Conservation (phyloP, 2,329 filamentous ascomycete species). For the Colletotrichum cuscutae region DNA sequence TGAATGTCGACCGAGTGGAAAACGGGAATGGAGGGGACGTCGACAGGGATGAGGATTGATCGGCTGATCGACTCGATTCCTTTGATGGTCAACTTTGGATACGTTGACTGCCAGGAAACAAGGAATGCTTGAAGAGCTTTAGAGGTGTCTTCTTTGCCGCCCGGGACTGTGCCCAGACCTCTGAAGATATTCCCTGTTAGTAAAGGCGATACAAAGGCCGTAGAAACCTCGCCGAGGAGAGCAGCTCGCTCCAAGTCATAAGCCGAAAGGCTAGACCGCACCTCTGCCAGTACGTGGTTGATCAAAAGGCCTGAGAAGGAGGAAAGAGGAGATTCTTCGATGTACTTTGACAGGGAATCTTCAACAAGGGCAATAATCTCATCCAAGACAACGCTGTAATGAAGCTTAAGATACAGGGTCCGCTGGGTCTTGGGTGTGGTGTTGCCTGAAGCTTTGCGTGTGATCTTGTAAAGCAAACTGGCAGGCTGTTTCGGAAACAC, state of each 20-base stretch:
- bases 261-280: slow-evolving; percentile 55
- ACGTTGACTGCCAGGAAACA: slow-evolving; percentile 47
- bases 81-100: slow-evolving; percentile 45
- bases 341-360: slow-evolving; percentile 51
- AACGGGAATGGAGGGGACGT: slow-evolving; percentile 84
- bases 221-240: slow-evolving; percentile 62
- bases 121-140: slow-evolving; percentile 46
- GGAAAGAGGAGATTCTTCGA: slow-evolving; percentile 53
- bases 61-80: slow-evolving; percentile 49
- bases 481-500: slow-evolving; percentile 86
- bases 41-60: slow-evolving; percentile 87
- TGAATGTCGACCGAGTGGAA: slow-evolving; percentile 82
- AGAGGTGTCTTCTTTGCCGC: slow-evolving; percentile 46
- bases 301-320: slow-evolving; percentile 60
- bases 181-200: slow-evolving; percentile 61
- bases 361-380: slow-evolving; percentile 69
- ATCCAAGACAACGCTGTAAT: slow-evolving; percentile 81
- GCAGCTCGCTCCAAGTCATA: slow-evolving; percentile 68
- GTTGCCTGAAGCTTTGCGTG: slow-evolving; percentile 55
- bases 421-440: slow-evolving; percentile 49
- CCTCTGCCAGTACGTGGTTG: slow-evolving; percentile 54
- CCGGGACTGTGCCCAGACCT: slow-evolving; percentile 57
- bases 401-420: slow-evolving; percentile 74
- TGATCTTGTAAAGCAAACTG: slow-evolving; percentile 83
- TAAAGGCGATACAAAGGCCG: slow-evolving; percentile 55